Conservation (phyloP, 2,329 filamentous ascomycete genomes). For the Colletotrichum noveboracense region DNA sequence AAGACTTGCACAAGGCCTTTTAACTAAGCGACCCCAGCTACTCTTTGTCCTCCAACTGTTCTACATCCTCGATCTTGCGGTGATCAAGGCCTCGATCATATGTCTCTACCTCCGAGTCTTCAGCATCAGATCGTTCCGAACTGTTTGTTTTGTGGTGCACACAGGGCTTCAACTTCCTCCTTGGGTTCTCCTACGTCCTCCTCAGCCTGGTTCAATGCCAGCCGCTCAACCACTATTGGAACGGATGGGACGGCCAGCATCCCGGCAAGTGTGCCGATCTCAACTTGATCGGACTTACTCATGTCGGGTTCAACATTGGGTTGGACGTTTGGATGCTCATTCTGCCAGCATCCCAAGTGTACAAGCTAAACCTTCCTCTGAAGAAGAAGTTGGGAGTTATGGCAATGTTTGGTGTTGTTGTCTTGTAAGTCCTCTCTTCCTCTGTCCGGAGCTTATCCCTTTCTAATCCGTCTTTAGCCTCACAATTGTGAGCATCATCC, state of each 20-base stretch:
- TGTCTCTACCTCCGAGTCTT: background rate
- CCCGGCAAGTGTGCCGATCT: background rate
- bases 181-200: background rate
- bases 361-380: background rate
- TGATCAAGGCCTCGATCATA: background rate
- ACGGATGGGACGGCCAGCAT: background rate
- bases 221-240: background rate
- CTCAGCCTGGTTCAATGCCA: background rate
- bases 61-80: background rate
- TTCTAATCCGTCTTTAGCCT: background rate
- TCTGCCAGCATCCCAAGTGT: background rate
- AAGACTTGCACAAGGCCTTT: background rate
- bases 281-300: background rate
- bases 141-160: background rate
- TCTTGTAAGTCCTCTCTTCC: background rate
- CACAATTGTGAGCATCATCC: background rate
- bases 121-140: background rate
- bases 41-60: background rate
- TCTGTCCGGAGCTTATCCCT: accelerated
- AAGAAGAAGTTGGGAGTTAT: background rate
- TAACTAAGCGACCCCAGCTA: background rate
- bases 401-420: background rate
- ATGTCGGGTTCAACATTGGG: background rate
- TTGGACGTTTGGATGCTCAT: conserved; percentile 5
- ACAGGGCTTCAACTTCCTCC: background rate